Evolutionary conservation across 106 monocot genomes (phyloP).

Genomic region (Dioscorea alata): DNA sequence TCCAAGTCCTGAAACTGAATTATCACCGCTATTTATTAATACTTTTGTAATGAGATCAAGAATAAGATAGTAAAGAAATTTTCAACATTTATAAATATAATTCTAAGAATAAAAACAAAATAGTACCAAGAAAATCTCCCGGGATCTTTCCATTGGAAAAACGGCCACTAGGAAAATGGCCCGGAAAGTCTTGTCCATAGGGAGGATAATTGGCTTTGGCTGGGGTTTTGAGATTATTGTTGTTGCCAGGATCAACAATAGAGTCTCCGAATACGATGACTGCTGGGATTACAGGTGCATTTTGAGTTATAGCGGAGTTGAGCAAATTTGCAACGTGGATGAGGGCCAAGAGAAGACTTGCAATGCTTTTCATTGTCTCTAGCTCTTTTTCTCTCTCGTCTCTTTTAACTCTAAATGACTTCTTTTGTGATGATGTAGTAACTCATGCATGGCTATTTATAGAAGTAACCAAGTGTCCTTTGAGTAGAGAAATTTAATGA

Average conservation of each 20-base stretch:
- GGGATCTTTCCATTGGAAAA: conserved; percentile 8
- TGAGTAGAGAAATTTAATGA: too few species aligned
- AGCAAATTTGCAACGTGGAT: too few species aligned
- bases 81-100: background rate
- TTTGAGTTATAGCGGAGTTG: too few species aligned
- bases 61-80: background rate
- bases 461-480: too few species aligned
- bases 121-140: background rate
- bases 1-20: conserved; percentile 13
- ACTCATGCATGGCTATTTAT: too few species aligned
- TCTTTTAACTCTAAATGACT: too few species aligned
- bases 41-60: too few species aligned
- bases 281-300: too few species aligned
- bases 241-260: conserved; percentile 7
- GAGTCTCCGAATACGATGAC: conserved; percentile 8
- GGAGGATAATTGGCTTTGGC: conserved; percentile 10
- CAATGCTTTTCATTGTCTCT: too few species aligned
- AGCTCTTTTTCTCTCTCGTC: too few species aligned
- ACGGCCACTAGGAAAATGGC: background rate
- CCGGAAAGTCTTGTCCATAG: conserved; percentile 1
- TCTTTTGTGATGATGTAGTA: too few species aligned
- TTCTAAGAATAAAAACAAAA: background rate
- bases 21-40: background rate
- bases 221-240: conserved; percentile 1
- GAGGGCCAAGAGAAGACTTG: too few species aligned